Evolutionary conservation across 2,329 filamentous ascomycete genomes (phyloP), one percentile per base, ranked within the genome.

Genomic region (Graphilbum fragrans): DNA sequence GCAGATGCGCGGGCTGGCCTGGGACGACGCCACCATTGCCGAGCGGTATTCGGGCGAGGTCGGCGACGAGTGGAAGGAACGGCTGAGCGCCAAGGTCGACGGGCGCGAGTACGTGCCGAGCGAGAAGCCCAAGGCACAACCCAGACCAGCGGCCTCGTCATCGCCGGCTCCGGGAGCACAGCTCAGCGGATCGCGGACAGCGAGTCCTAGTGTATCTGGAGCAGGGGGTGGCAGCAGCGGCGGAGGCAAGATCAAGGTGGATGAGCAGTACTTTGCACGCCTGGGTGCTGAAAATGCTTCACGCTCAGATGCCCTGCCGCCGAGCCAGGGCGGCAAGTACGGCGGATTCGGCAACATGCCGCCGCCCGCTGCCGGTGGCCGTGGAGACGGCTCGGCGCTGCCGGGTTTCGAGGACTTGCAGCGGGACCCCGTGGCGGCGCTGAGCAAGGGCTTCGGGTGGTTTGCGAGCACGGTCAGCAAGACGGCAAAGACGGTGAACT

Each of bases 361-460:
- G 21, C 69, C 68, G 41, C 68, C 75, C 17, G 59, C 66, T 39
- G 59, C 36, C 41, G 59, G 58, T 34, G 59, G 58, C 39, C 7
- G 29, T 31, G 63, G 64, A 12, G 61, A 67, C 41, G 59, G 60
- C 27, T 59, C 59, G 31, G 60, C 58, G 37, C 63, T 83, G 21
- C 84, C 83, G 0, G 77, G 77, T 12, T 65, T 92, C n/a, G 82
- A 92, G 41, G 90, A 96, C 41, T 76, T 96, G 55, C 86, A 94
- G 60, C 84, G 80, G 56, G 92, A 98, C 57, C 88, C 92, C 0
- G 69, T 96, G 47, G 88, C 77, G 1, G 87, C 90, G 16, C 62
- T 98, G 52, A 86, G 80, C 22, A 95, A 94, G 62, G 85, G 90
- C 0, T 93, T 96, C 54, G 90, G 90, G 9, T 96, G 92, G 87